Evolutionary conservation across 805 yeast species (phyloP), one percentile per base, ranked within the genome.

Genomic region (Candida sithepensis): DNA sequence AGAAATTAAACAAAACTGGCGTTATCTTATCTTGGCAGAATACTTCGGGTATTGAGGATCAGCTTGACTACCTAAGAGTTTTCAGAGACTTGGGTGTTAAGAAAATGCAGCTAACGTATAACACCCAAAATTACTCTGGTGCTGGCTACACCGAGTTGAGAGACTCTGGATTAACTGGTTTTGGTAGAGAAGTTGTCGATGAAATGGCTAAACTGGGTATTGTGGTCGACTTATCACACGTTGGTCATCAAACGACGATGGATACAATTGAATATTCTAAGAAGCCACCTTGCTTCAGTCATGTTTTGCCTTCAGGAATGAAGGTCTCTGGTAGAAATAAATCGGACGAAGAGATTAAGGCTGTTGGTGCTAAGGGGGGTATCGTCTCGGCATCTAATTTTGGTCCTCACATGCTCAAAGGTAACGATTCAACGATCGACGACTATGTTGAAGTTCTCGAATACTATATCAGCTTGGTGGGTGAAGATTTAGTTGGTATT

Each of bases 141-240:
- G 57, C 57, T 8, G 57, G 56, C 26, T 54, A 54, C 36, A 54
- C 57, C 9, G 57, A 54, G 44, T 49, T 56, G 12, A 50, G 49
- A 43, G 57, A 54, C 28, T 54, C 57, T 16, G 81, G 80, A 0
- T 55, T 76, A 39, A 65, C 77, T 16, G 67, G 66, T 1, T 70
- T 52, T 47, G 80, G 79, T 28, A 55, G 48, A 6, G 61, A 63
- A 18, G 70, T 74, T 48, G 56, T 74, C 19, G 56, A 53, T 38
- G 78, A 75, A 52, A 74, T 75, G 79, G 74, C 74, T 52, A 63
- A 78, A 43, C 50, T 75, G 14, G 79, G 81, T 1, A 72, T 75
- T 71, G 63, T 75, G 52, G 77, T 74, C 10, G 81, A 76, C 55
- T 59, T 76, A 22, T 68, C 75, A 18, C 81, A 76, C 57, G 78